These are phyloP conservation scores for Neonectria punicea DNA, from an alignment of 2,329 filamentous ascomycete species.

Conservation along the genomic window DNA sequence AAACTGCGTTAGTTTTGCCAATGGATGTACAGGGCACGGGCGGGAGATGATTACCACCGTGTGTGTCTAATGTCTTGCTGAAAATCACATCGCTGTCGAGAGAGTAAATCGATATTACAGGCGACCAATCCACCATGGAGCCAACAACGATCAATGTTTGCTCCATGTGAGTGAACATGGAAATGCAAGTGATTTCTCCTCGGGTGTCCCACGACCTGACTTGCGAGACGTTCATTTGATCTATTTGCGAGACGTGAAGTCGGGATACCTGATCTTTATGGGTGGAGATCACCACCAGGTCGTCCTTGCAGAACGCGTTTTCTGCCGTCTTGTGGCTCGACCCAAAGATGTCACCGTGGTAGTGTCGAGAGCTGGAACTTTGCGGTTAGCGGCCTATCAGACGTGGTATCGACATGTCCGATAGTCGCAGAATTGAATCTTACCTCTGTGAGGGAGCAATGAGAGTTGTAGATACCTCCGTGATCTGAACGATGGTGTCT, in stretches of 20 bases:
- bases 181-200: conserved; percentile 63
- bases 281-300: conserved; percentile 56
- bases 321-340: conserved; percentile 47
- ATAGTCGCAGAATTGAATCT: background rate
- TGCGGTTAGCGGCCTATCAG: conserved; percentile 27
- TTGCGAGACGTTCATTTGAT: conserved; percentile 46
- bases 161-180: conserved; percentile 44
- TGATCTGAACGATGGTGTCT: conserved; percentile 63
- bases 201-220: conserved; percentile 48
- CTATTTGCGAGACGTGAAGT: conserved; percentile 53
- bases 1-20: conserved; percentile 14
- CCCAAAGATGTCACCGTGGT: conserved; percentile 47
- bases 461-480: conserved; percentile 58
- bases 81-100: conserved; percentile 39
- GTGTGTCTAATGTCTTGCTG: conserved; percentile 22
- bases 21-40: background rate
- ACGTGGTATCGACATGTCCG: background rate
- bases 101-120: conserved; percentile 49
- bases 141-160: conserved; percentile 48
- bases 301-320: conserved; percentile 54
- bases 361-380: conserved; percentile 42
- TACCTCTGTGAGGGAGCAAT: conserved; percentile 51
- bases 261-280: conserved; percentile 50
- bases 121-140: conserved; percentile 45
- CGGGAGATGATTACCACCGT: conserved; percentile 25